Evolutionary conservation across 768 basidiomycete species (phyloP), one percentile per base, ranked within the genome.

Genomic region (Boletus coccyginus): DNA sequence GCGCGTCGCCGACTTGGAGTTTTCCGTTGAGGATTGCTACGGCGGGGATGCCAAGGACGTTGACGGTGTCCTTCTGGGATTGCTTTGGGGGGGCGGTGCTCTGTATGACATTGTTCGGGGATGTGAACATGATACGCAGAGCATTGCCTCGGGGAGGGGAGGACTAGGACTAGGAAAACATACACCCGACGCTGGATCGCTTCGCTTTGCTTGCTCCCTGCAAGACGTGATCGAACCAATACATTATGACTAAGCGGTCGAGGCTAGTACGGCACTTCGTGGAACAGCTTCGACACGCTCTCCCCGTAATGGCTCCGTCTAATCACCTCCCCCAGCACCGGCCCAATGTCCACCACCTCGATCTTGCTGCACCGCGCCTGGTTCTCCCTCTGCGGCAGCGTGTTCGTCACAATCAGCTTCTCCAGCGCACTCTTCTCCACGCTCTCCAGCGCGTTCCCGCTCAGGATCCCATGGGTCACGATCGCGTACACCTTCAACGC

Each of bases 401-500:
- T 97, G 77, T 99, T 99, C 67, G 97, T 98, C 67, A 99, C 96
- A 55, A 98, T 93, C 70, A 99, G 75, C 78, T 96, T 94, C 75
- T 93, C 89, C 68, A 99, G 80, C 52, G 81, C 81, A 56, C 90
- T 90, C 63, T 78, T 78, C 64, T 81, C 78, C 38, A 99, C 82
- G 9, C 78, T 77, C 70, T 83, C 78, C 64, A 98, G 80, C 46
- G 97, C 94, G 62, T 88, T 84, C 35, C 95, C 96, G 66, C 89
- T 92, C 68, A 98, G 77, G 50, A 99, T 94, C 38, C 97, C 97
- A 70, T 99, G 97, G 39, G 94, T 96, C 59, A 99, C 95, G 70
- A 99, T 85, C 56, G 90, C 97, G 70, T 87, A 89, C 62, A 95
- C 87, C 72, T 86, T 85, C 42, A 78, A 69, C 11, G 94, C 95